These are phyloP conservation scores for Russula earlei DNA, from an alignment of 768 basidiomycete genomes.

Conservation along the genomic window DNA sequence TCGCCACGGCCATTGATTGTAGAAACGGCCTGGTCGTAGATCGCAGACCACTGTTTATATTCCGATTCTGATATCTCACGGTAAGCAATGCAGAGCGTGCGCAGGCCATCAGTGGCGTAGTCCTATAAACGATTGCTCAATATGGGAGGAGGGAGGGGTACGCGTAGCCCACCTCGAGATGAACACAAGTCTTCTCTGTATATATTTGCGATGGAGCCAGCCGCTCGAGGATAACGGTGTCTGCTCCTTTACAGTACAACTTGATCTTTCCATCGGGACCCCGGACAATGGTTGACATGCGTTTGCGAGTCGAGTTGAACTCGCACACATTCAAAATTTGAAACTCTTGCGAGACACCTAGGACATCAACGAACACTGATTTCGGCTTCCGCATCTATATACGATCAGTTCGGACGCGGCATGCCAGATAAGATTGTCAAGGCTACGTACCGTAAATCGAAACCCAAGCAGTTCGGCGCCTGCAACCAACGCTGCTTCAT, in stretches of 20 bases:
- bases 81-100: constrained; percentile 93
- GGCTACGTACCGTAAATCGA: constrained; percentile 74
- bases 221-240: constrained; percentile 93
- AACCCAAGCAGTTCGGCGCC: constrained; percentile 91
- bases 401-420: constrained; percentile 21
- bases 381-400: constrained; percentile 87
- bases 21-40: constrained; percentile 88
- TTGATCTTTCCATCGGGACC: constrained; percentile 87
- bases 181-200: constrained; percentile 76
- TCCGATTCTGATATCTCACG: constrained; percentile 89
- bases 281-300: constrained; percentile 94
- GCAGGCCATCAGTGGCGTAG: constrained; percentile 92
- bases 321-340: constrained; percentile 95
- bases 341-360: constrained; percentile 66
- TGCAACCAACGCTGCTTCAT: constrained; percentile 91
- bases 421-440: not conserved
- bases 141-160: not conserved
- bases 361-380: constrained; percentile 82
- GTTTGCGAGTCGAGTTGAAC: constrained; percentile 95
- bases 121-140: constrained; percentile 40
- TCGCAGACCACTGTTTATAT: constrained; percentile 78
- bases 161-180: constrained; percentile 68
- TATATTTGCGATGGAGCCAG: constrained; percentile 77
- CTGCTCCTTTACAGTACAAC: constrained; percentile 93
- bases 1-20: constrained; percentile 94